Base-by-base conservation (phyloP, 139 green algal species). In the Tetradesmus lagerheimii region DNA sequence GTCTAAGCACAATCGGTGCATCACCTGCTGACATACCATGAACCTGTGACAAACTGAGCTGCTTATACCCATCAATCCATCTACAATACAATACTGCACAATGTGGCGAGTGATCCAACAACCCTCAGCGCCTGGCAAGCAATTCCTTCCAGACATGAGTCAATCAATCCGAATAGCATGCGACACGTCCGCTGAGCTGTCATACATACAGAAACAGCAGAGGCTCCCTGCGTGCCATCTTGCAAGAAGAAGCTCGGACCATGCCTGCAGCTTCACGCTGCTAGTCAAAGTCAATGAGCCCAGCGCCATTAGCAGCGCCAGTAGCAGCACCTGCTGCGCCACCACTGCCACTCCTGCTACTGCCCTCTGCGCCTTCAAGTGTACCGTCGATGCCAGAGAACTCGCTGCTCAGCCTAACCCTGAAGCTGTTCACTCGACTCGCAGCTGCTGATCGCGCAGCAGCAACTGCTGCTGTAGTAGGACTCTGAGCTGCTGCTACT, bases 341-440 rank as follows among this genome's bases (percentile, higher is more conserved):
- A 38, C 67, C n/a, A 14, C 67, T 78, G 67, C 67, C 12, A 20
- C 67, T 78, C 57, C 67, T 78, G n/a, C 67, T 78, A n/a, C 27
- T 15, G 9, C n/a, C n/a, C 67, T 78, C n/a, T 20, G 3, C 67
- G 1, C 0, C n/a, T 8, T 78, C 67, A n/a, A n/a, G n/a, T 78
- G n/a, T 23, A 39, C n/a, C n/a, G 11, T 78, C 67, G 3, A n/a
- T 78, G n/a, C n/a, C 25, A 0, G 23, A 38, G 11, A 50, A 75
- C 80, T 86, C 80, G 31, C n/a, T 75, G 47, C 80, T 86, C n/a
- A 86, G 15, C 12, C 80, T 27, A 29, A 86, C 80, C 18, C 45
- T 41, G 80, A 75, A 86, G 45, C 80, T 86, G 41, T 45, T 50
- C 18, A 83, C 37, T 1, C 41, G 35, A 16, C 77, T 45, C 15